Percentiles rank a stretch among this genome's conserved stretches.
phyloP scores from a whole-genome alignment of 1,139 yeast genomes.

The Candida tropicalis region DNA sequence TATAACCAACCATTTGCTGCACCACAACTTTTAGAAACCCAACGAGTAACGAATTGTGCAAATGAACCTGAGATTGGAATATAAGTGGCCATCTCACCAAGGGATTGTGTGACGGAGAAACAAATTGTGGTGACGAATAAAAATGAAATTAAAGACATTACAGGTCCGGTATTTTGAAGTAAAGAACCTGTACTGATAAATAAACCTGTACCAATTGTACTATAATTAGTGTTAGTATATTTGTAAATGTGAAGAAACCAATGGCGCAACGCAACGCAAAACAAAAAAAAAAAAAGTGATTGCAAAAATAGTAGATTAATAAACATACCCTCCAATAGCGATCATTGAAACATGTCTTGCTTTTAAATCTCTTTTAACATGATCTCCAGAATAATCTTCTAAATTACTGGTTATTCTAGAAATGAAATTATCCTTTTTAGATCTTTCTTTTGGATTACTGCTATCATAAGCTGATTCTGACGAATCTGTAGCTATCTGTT shows the following conservation, averaged over 20 bases:
- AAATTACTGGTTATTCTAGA: neutral
- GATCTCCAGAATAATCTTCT: conserved; percentile 13
- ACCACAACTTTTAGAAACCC: conserved; percentile 71
- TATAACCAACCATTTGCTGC: conserved; percentile 83
- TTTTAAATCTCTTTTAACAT: conserved; percentile 44
- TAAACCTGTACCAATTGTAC: conserved; percentile 68
- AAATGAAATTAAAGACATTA: conserved; percentile 65
- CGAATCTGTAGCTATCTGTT: neutral
- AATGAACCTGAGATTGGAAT: conserved; percentile 72
- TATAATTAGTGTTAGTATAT: too few species aligned
- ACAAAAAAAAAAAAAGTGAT: too few species aligned
- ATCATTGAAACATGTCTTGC: conserved; percentile 74
- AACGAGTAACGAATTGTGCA: conserved; percentile 56
- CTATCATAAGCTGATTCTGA: neutral
- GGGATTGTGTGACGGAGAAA: conserved; percentile 64
- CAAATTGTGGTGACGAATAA: conserved; percentile 67
- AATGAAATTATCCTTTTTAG: neutral
- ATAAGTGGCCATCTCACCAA: conserved; percentile 78
- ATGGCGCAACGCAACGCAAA: too few species aligned
- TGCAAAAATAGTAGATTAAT: conserved; percentile 8
- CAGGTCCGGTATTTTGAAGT: conserved; percentile 61
- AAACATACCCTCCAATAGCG: conserved; percentile 33
- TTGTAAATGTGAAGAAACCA: too few species aligned
- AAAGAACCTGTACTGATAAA: conserved; percentile 4
- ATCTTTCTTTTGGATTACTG: neutral